Base-by-base conservation (phyloP, 768 basidiomycete species). In the Agrocybe pediades region DNA sequence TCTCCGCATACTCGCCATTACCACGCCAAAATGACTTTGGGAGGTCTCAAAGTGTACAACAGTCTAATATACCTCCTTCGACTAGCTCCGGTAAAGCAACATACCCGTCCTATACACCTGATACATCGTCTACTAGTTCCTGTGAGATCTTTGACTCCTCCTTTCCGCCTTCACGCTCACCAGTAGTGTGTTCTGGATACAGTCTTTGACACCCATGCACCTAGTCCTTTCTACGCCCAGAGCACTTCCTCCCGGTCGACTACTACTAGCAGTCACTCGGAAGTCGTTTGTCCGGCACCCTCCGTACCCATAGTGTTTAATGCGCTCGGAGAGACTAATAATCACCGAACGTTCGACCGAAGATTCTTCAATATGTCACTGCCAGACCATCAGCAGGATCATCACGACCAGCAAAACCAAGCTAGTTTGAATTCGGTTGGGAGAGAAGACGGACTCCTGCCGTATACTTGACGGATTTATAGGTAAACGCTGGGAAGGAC, bases 271-370 rank as follows among this genome's bases (percentile, higher is more conserved):
- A 26, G 20, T 21, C 49, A 46, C 19, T 20, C 36, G 20, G 55
- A 51, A 41, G 16, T 55, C 19, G 39, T 44, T 15, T 46, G 54
- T 26, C 42, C 48, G 1, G 46, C 43, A 9, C 48, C 49, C 8
- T 50, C 36, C 29, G 27, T 50, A 21, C 49, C 54, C 5, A 7
- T 46, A 8, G 49, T 46, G 9, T 26, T 40, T 11, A n/a, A 45
- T 19, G 17, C 39, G 2, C 40, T 51, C 17, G 15, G 39, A 26
- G 54, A 29, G 5, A 40, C 41, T 25, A 26, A 29, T 24, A 26
- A 27, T 11, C 17, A 15, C 29, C 41, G 30, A 26, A 19, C 8
- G 25, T 50, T 41, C 41, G 29, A 26, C 20, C n/a, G 25, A 41
- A 26, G 33, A 13, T 33, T 19, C 23, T 19, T 36, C 8, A n/a